Evolutionary conservation across 176 grass and related monocot species (phyloP).

Genomic region (Melocanna baccifera): DNA sequence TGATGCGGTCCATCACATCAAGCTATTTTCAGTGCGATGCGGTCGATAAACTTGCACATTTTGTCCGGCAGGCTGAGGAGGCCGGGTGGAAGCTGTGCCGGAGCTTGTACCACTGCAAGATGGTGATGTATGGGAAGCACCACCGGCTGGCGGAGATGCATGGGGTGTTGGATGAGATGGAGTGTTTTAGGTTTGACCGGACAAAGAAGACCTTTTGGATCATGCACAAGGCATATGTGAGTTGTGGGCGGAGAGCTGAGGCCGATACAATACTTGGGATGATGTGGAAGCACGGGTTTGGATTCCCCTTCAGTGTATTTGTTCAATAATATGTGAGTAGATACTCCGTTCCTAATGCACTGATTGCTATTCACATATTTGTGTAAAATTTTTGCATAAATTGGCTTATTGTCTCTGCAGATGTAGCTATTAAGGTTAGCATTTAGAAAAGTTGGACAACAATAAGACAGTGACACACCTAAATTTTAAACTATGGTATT

Average conservation of each 20-base stretch:
- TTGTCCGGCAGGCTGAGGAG: constrained; percentile 54
- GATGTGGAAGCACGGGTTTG: constrained; percentile 83
- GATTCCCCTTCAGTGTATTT: background rate
- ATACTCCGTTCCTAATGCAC: background rate
- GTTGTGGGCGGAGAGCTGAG: constrained; percentile 45
- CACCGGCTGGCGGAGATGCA: constrained; percentile 69
- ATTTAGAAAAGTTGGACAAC: background rate
- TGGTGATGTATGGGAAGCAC: constrained; percentile 87
- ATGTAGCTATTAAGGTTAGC: background rate
- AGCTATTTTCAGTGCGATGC: constrained; percentile 59
- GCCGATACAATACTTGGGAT: constrained; percentile 62
- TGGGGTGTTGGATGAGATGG: constrained; percentile 78
- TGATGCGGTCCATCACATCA: constrained; percentile 62
- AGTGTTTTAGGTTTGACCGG: constrained; percentile 46
- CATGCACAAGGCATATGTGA: constrained; percentile 72
- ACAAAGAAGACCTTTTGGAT: constrained; percentile 90
- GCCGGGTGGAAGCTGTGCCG: constrained; percentile 78
- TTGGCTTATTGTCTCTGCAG: background rate
- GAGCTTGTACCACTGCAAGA: constrained; percentile 89
- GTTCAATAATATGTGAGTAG: constrained; percentile 43
- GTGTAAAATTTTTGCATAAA: background rate
- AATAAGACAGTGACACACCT: background rate
- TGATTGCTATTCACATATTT: background rate
- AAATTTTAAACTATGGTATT: background rate
- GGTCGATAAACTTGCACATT: constrained; percentile 60